Conservation (phyloP, 306 rosid genomes). For the Pyrus betulifolia region DNA sequence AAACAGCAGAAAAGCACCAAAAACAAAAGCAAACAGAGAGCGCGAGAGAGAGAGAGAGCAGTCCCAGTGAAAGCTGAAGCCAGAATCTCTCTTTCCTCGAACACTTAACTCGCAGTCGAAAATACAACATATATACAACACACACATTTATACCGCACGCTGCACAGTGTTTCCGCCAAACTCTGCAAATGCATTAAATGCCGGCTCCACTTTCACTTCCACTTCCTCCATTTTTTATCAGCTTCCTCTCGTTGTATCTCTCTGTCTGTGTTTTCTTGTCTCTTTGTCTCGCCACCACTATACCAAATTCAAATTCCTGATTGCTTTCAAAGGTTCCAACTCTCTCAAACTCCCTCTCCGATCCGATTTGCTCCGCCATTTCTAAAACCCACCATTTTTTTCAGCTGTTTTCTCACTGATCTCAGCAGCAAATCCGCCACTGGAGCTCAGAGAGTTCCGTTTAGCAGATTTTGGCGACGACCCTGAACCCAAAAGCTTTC, state of each 20-base stretch:
- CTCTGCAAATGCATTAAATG: slow-evolving; percentile 12
- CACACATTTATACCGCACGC: background rate
- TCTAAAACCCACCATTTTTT: background rate
- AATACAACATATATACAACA: background rate
- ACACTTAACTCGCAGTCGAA: background rate
- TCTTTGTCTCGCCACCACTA: background rate
- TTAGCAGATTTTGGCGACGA: background rate
- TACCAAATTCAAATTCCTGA: background rate
- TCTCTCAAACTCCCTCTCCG: slow-evolving; percentile 5
- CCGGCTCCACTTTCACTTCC: background rate
- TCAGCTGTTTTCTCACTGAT: background rate
- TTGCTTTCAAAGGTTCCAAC: slow-evolving; percentile 1
- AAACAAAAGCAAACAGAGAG: background rate
- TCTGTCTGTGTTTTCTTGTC: background rate
- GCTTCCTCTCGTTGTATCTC: background rate
- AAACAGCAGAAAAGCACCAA: background rate
- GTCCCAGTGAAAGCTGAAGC: background rate
- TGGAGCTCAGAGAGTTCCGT: background rate
- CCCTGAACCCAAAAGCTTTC: background rate
- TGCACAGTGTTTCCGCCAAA: background rate
- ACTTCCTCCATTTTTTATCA: background rate
- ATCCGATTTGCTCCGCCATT: slow-evolving; percentile 28
- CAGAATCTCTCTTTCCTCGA: background rate
- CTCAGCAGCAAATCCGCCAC: background rate
- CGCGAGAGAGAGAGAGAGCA: background rate